Percentiles rank a stretch among this genome's conserved stretches.
Evolutionary conservation across 768 basidiomycete species (phyloP).

Genomic region (Psilocybe azurescens): DNA sequence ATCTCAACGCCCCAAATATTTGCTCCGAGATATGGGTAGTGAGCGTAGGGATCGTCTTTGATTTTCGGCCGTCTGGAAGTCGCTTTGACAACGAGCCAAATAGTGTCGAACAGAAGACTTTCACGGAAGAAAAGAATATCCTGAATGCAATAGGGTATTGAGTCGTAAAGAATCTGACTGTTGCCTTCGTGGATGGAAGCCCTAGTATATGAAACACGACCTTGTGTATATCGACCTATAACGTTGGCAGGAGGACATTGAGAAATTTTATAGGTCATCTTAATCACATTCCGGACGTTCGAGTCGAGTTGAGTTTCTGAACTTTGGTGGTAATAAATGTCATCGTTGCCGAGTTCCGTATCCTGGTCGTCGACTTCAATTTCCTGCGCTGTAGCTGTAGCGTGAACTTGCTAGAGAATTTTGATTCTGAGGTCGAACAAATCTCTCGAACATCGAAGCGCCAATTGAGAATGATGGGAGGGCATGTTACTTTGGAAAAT

Average conservation of each 20-base stretch:
- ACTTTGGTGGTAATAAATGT: no score
- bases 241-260: no score
- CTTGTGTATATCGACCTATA: no score
- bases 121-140: constrained; percentile 5
- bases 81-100: constrained; percentile 8
- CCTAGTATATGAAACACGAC: no score
- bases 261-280: no score
- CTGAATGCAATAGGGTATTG: constrained; percentile 3
- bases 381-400: neutral
- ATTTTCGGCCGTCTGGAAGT: neutral
- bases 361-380: no score
- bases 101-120: neutral
- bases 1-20: no score
- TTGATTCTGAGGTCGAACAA: constrained; percentile 1
- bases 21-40: no score
- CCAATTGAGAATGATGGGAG: neutral
- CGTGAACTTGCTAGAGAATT: constrained; percentile 2
- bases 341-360: neutral
- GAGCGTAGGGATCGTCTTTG: constrained; percentile 6
- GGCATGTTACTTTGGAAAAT: constrained; percentile 6
- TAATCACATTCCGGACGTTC: no score
- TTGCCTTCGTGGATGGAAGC: constrained; percentile 15
- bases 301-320: no score
- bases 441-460: neutral
- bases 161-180: neutral